phyloP scores from a whole-genome alignment of 352 stramenopile genomes.

The Phytophthora palmivora region DNA sequence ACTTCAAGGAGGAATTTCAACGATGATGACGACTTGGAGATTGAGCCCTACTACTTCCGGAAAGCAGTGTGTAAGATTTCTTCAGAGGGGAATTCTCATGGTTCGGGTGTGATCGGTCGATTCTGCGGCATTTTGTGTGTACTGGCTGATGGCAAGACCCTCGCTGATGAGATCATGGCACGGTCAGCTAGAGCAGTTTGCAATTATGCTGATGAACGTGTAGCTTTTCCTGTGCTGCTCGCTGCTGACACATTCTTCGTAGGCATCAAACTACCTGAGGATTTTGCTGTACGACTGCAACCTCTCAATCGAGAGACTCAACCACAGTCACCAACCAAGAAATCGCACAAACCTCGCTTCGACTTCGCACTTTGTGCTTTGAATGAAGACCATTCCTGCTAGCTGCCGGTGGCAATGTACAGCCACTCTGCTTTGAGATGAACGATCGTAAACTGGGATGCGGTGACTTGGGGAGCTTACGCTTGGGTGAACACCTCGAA shows the following conservation, averaged over 20 bases:
- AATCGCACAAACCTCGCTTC: constrained; percentile 7
- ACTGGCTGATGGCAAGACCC: constrained; percentile 54
- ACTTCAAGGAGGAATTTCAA: neutral
- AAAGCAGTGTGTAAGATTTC: constrained; percentile 69
- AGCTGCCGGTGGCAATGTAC: constrained; percentile 52
- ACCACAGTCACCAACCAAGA: constrained; percentile 20
- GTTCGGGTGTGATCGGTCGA: constrained; percentile 52
- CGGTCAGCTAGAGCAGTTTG: constrained; percentile 52
- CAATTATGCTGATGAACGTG: constrained; percentile 53
- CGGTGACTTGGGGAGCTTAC: constrained; percentile 32
- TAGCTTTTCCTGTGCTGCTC: constrained; percentile 59
- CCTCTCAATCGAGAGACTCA: constrained; percentile 20
- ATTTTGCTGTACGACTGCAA: constrained; percentile 12
- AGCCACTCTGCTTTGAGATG: constrained; percentile 53
- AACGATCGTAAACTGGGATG: constrained; percentile 73
- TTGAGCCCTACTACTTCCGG: constrained; percentile 71
- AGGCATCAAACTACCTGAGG: constrained; percentile 34
- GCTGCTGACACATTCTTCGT: constrained; percentile 60
- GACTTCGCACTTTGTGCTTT: constrained; percentile 66
- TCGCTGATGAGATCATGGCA: constrained; percentile 47
- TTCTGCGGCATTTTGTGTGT: constrained; percentile 64
- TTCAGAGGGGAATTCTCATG: constrained; percentile 50
- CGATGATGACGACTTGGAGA: constrained; percentile 57
- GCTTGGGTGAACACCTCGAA: constrained; percentile 42
- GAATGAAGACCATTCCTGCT: constrained; percentile 56